Percentiles rank a stretch among this genome's conserved stretches.
These are phyloP conservation scores for Pseudogymnoascus sp. DNA, from an alignment of 2,329 filamentous ascomycete species.

Conservation along the genomic window DNA sequence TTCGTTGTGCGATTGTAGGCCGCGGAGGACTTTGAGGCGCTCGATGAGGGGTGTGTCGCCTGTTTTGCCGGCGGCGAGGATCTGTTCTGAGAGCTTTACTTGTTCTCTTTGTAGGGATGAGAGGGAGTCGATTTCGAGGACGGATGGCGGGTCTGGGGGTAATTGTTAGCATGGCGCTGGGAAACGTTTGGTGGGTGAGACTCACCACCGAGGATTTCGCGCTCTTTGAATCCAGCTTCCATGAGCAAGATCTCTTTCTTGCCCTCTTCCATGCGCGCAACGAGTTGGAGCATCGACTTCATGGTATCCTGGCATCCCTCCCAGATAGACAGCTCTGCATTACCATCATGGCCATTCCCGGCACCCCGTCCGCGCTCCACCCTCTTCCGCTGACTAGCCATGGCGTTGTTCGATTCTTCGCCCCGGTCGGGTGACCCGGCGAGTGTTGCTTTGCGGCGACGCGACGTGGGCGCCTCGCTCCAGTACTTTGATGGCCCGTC, in stretches of 20 bases:
- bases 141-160: slow-evolving; percentile 17
- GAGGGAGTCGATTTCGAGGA: slow-evolving; percentile 21
- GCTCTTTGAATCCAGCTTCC: neutral
- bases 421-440: neutral
- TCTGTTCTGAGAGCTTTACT: slow-evolving; percentile 24
- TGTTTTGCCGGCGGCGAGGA: slow-evolving; percentile 12
- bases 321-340: neutral
- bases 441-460: neutral
- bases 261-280: neutral
- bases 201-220: neutral
- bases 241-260: neutral
- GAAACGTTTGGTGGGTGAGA: no score
- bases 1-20: slow-evolving; percentile 20
- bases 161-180: no score
- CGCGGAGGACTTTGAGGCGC: slow-evolving; percentile 15
- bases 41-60: slow-evolving; percentile 14
- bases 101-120: slow-evolving; percentile 24
- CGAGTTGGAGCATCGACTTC: neutral
- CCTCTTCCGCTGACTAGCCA: slow-evolving; percentile 4
- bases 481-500: slow-evolving; percentile 8
- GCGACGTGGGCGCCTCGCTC: neutral
- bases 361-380: neutral
- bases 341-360: neutral
- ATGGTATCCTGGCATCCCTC: neutral
- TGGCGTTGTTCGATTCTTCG: neutral